Evolutionary conservation across 129 eudicot species (phyloP), one percentile per base, ranked within the genome.

Genomic region (Tagetes patula): DNA sequence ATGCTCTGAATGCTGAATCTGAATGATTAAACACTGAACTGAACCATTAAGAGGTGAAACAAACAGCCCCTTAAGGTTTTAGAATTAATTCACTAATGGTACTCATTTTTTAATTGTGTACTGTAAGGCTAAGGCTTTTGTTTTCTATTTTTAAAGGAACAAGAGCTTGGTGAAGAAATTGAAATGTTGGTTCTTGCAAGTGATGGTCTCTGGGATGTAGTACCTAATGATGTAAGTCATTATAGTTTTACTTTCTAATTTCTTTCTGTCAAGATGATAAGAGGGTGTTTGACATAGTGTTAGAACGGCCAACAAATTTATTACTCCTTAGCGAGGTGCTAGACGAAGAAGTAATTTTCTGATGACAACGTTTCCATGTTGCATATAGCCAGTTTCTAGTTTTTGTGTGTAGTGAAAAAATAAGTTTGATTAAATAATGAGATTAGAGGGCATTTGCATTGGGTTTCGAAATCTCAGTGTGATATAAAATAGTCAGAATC

Each of bases 131-230:
- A 60, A 60, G 66, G 30, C 11, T 32, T 60, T 36, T 36, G 66
- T 60, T 33, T 10, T 8, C 43, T 60, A 0, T 31, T 52, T 49
- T 70, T 56, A 30, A 84, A 89, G 96, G 98, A 92, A 47, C 88
- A 75, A 81, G 96, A 85, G 70, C 85, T 89, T 61, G 79, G 85
- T 56, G 85, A 85, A 72, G 88, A 84, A 61, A 77, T 89, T 14
- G 91, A 92, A 67, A 27, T 89, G 81, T 89, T 92, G 13, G 89
- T 89, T 76, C 95, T 92, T 83, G 96, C 96, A 12, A 92, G 91
- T 82, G 96, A 92, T 65, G 96, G 98, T 53, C 86, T 92, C 0
- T 89, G 98, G 94, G 98, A 89, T 69, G 95, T 87, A 67, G 91
- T 89, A 60, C 81, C 96, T 12, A 92, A 92, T 69, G 97, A 87